Base-by-base conservation (phyloP, 371 early-diverging fungal species). In the Synchytrium microbalum region DNA sequence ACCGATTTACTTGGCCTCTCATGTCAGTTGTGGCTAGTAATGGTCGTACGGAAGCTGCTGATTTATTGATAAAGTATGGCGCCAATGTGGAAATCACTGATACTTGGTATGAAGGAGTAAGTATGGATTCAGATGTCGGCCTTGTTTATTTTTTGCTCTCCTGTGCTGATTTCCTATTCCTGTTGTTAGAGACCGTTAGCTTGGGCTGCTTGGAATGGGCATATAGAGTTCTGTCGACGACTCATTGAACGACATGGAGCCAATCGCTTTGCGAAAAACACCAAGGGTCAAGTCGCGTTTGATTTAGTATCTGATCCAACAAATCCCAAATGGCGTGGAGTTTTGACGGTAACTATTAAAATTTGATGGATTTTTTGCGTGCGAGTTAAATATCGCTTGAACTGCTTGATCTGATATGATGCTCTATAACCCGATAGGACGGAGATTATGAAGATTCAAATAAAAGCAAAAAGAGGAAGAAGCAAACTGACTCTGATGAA, bases 121-220 rank as follows among this genome's bases (percentile, higher is more conserved):
- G 65, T 53, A 14, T 1, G 30, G 5, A 5, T 19, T 5, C 46
- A 38, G 46, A 38, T n/a, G n/a, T n/a, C n/a, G n/a, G n/a, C n/a
- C n/a, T n/a, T n/a, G n/a, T n/a, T n/a, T n/a, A n/a, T 38, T 38
- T 38, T 38, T 38, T 19, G 19, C 46, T 10, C 10, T 5, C 19
- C 19, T 5, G 46, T 19, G 5, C 46, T 38, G 10, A 38, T 10
- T 38, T 19, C 46, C 5, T 5, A 38, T 10, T 38, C 46, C 46
- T 10, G 46, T 38, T 38, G 19, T 30, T n/a, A 75, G 29, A 84
- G 89, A 23, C 90, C 96, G 2, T 75, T 96, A 13, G 88, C 88
- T 0, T 96, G 96, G 96, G 93, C 96, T 1, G 92, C 92, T 0
- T 93, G 84, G 71, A 91, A 86, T 38, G 89, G 85, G 68, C 78